Percentiles rank a stretch among this genome's conserved stretches.
phyloP scores from a whole-genome alignment of 2,329 filamentous ascomycete species.

The Rhynchosporium agropyri region DNA sequence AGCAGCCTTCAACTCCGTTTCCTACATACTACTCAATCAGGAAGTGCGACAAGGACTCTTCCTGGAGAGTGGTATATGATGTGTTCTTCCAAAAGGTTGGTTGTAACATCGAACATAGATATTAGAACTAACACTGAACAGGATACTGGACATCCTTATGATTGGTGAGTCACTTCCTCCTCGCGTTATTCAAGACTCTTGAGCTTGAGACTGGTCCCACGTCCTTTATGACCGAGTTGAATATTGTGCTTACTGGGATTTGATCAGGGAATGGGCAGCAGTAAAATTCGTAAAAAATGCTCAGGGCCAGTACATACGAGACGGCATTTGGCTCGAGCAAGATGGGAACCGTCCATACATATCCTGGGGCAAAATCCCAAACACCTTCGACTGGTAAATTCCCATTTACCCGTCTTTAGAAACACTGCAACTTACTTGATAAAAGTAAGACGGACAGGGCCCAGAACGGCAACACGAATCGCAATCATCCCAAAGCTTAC shows the following conservation, averaged over 20 bases:
- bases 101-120: neutral
- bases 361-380: constrained; percentile 22
- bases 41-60: constrained; percentile 24
- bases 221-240: no score
- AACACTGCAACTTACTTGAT: constrained; percentile 8
- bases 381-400: constrained; percentile 27
- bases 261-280: constrained; percentile 27
- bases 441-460: constrained; percentile 23
- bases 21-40: constrained; percentile 30
- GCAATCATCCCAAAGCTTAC: constrained; percentile 28
- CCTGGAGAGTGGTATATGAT: constrained; percentile 32
- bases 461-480: constrained; percentile 26
- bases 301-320: constrained; percentile 27
- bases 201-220: no score
- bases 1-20: constrained; percentile 28
- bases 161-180: constrained; percentile 14
- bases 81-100: constrained; percentile 32
- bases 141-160: constrained; percentile 34
- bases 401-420: neutral
- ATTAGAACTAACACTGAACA: constrained; percentile 11
- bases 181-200: no score
- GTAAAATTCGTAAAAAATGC: constrained; percentile 28
- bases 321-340: constrained; percentile 30
- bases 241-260: no score
- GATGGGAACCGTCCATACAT: constrained; percentile 30